A percentile compares a stretch with the other conserved stretches of the same genome.
These are phyloP conservation scores for Colletotrichum australisinense DNA, from an alignment of 2,329 filamentous ascomycete species.

Conservation along the genomic window DNA sequence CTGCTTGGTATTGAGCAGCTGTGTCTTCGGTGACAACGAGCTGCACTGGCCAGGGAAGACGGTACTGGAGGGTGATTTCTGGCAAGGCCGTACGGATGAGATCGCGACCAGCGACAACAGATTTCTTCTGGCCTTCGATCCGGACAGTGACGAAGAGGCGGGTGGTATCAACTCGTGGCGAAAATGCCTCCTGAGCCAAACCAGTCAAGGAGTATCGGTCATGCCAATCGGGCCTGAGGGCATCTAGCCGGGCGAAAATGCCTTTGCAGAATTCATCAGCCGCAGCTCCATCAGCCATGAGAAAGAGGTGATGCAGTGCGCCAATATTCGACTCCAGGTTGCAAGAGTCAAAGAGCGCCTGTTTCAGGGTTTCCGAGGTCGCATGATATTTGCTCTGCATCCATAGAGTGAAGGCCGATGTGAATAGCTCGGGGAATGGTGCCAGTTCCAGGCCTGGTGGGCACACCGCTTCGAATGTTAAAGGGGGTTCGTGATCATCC, in stretches of 20 bases:
- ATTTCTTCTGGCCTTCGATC: constrained; percentile 50
- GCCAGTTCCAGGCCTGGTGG: constrained; percentile 60
- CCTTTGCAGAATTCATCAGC: constrained; percentile 74
- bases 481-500: constrained; percentile 52
- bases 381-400: constrained; percentile 79
- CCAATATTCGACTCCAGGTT: constrained; percentile 74
- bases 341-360: constrained; percentile 75
- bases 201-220: constrained; percentile 86
- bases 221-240: constrained; percentile 72
- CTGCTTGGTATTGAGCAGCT: constrained; percentile 74
- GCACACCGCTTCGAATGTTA: constrained; percentile 71
- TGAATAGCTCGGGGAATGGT: constrained; percentile 82
- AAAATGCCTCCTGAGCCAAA: constrained; percentile 78
- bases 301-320: constrained; percentile 78
- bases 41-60: constrained; percentile 72
- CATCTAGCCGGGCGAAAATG: constrained; percentile 82
- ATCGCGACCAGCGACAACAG: constrained; percentile 54
- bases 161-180: constrained; percentile 66
- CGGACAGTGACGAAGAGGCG: constrained; percentile 70
- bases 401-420: constrained; percentile 78
- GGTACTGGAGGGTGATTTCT: constrained; percentile 74
- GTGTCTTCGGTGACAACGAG: constrained; percentile 79
- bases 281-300: constrained; percentile 79
- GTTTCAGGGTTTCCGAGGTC: constrained; percentile 74
- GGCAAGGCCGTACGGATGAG: constrained; percentile 61